phyloP scores from a whole-genome alignment of 2,329 filamentous ascomycete species.

The Onygena corvina region DNA sequence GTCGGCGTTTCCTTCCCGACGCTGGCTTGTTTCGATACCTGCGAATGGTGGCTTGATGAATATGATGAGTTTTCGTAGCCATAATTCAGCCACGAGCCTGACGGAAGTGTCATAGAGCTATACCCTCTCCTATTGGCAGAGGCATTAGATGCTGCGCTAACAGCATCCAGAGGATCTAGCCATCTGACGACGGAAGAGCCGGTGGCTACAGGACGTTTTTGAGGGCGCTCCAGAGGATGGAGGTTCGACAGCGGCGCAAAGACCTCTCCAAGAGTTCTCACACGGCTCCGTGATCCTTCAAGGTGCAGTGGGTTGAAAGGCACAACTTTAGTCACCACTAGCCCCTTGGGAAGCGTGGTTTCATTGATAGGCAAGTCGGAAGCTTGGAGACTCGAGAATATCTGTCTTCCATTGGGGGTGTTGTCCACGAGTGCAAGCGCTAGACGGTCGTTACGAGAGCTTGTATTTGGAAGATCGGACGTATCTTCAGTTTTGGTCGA shows the following conservation, averaged over 20 bases:
- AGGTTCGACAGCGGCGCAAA: constrained; percentile 32
- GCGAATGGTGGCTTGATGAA: background rate
- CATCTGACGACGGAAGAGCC: constrained; percentile 25
- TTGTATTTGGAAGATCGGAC: background rate
- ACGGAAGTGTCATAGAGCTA: constrained; percentile 29
- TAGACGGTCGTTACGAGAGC: constrained; percentile 38
- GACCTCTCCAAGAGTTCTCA: constrained; percentile 35
- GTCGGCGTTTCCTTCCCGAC: background rate
- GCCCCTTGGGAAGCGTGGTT: constrained; percentile 58
- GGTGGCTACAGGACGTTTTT: constrained; percentile 25
- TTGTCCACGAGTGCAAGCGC: constrained; percentile 69
- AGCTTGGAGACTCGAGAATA: constrained; percentile 72
- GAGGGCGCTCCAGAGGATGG: constrained; percentile 32
- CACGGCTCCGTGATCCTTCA: constrained; percentile 22
- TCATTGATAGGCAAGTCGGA: constrained; percentile 43
- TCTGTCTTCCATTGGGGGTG: constrained; percentile 59
- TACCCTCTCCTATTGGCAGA: constrained; percentile 32
- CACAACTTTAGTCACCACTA: constrained; percentile 56
- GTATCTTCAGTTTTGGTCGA: constrained; percentile 27
- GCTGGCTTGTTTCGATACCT: background rate
- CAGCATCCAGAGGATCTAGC: constrained; percentile 33
- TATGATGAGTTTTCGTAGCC: constrained; percentile 16
- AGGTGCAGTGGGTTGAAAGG: constrained; percentile 34
- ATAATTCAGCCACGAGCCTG: constrained; percentile 36
- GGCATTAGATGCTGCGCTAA: constrained; percentile 25